Evolutionary conservation across 176 grass and related monocot genomes (phyloP), one percentile per base, ranked within the genome.

Genomic region (Thinopyrum elongatum): DNA sequence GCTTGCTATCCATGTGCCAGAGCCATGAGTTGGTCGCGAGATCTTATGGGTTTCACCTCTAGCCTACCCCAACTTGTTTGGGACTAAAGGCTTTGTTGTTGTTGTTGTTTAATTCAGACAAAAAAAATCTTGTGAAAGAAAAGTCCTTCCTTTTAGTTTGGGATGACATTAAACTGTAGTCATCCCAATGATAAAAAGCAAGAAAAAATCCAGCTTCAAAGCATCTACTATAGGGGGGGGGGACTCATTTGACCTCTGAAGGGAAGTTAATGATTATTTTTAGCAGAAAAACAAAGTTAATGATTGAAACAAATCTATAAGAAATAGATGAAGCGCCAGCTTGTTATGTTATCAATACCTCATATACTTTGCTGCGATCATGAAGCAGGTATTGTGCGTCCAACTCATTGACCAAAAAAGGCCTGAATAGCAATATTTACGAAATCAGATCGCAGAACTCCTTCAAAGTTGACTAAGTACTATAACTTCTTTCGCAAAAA

Each of bases 341-440:
- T 61, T 71, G 42, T 63, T 58, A 70, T 77, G 33, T 49, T 79
- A 33, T 21, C 26, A 85, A 84, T 95, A 98, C 96, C 96, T 98
- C 91, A 64, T 98, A 98, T 81, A 95, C 93, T 88, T 95, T 98
- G 63, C 90, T 94, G 80, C 96, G 91, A 66, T 98, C 96, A 82
- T 98, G 96, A 30, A 98, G 88, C 25, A 98, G 90, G 63, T 98
- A 88, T 71, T 98, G 93, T 22, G 93, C 86, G 39, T 90, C 90
- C 88, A 98, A 88, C 61, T 94, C 93, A 88, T 95, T 98, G 64
- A 98, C 90, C 61, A 98, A 67, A 86, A 94, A 98, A 36, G 96
- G 90, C 90, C 96, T 98, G 39, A 49, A 84, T 23, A 85, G 89
- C 5, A 79, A 66, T 34, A 79, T 76, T 76, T 58, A 80, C 10